Conservation (phyloP, 768 basidiomycete species). For the Mycena leptocephala region DNA sequence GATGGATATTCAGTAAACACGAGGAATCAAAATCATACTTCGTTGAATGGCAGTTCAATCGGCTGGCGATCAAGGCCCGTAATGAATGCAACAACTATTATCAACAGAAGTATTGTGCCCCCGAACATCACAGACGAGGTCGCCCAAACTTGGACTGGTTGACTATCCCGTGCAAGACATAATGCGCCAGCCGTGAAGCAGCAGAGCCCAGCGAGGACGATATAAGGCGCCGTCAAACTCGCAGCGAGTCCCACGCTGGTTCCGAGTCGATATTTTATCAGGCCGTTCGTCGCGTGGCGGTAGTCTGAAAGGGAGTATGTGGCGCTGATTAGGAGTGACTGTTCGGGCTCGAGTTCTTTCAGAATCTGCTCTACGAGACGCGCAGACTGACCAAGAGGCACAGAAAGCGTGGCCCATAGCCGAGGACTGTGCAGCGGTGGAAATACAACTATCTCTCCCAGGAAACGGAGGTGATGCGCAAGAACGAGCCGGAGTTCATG, state of each 20-base stretch:
- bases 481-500: too few relatives aligned
- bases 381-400: not conserved
- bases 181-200: conserved; percentile 13
- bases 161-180: conserved; percentile 14
- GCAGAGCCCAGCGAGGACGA: conserved; percentile 18
- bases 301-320: conserved; percentile 16
- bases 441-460: conserved; percentile 5
- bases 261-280: not conserved
- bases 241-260: conserved; percentile 21
- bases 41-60: too few relatives aligned
- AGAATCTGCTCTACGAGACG: not conserved
- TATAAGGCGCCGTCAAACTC: conserved; percentile 1
- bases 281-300: not conserved
- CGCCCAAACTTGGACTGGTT: conserved; percentile 27
- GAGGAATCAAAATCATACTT: too few relatives aligned
- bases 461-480: conserved; percentile 1
- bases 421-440: conserved; percentile 1
- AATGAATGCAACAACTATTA: too few relatives aligned
- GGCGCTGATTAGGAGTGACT: not conserved
- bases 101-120: too few relatives aligned
- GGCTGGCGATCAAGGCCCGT: too few relatives aligned
- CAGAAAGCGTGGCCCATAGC: not conserved
- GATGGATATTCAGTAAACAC: too few relatives aligned
- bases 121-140: conserved; percentile 19
- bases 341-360: not conserved